A percentile compares a stretch with the other conserved stretches of the same genome.
Evolutionary conservation across 805 yeast genomes (phyloP).

Genomic region (Pichia eremophila): DNA sequence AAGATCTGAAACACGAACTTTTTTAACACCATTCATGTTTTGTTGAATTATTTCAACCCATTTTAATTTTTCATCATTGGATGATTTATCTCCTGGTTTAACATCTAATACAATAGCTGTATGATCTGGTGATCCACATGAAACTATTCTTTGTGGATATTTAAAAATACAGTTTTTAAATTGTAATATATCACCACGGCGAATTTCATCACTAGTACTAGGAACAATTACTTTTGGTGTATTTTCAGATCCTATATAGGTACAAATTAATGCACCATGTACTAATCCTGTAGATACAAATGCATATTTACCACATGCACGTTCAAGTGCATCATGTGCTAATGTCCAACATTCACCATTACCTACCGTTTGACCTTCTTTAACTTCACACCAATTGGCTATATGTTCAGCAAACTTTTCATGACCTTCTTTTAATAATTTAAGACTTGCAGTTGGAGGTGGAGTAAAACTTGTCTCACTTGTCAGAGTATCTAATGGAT

Average conservation of each 20-base stretch:
- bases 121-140: conserved; percentile 46
- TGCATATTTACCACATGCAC: conserved; percentile 51
- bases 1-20: conserved; percentile 32
- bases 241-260: conserved; percentile 12
- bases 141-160: conserved; percentile 26
- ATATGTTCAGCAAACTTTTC: conserved; percentile 40
- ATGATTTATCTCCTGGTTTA: conserved; percentile 17
- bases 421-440: conserved; percentile 27
- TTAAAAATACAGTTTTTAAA: conserved; percentile 33
- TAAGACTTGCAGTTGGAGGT: conserved; percentile 34
- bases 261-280: conserved; percentile 35
- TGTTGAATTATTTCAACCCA: conserved; percentile 36
- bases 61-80: conserved; percentile 17
- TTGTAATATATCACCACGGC: conserved; percentile 50
- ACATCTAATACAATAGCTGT: conserved; percentile 33
- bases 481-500: conserved; percentile 18
- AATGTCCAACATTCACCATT: conserved; percentile 56
- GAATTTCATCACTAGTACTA: conserved; percentile 31
- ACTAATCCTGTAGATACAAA: conserved; percentile 38
- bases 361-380: conserved; percentile 39
- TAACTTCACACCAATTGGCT: conserved; percentile 45
- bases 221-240: conserved; percentile 15
- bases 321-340: conserved; percentile 42
- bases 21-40: conserved; percentile 35
- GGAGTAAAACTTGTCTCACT: conserved; percentile 29